phyloP scores from a whole-genome alignment of 331 rosid species.

The Malus hybrid region DNA sequence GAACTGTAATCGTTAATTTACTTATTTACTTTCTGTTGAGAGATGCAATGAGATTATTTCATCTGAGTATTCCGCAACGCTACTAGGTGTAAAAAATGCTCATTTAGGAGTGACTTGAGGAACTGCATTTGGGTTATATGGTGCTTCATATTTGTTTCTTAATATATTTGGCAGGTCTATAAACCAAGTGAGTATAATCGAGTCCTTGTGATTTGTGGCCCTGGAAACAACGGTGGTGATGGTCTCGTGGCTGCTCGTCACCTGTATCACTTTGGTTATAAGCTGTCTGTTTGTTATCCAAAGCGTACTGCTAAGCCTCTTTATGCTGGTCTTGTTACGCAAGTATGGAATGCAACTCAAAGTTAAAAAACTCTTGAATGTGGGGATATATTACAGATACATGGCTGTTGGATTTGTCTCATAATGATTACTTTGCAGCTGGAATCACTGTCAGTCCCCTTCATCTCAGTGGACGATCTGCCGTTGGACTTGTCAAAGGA shows the following conservation, averaged over 20 bases:
- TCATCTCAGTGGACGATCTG: slow-evolving; percentile 73
- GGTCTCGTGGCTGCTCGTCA: slow-evolving; percentile 98
- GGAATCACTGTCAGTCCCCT: slow-evolving; percentile 77
- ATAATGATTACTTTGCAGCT: slow-evolving; percentile 38
- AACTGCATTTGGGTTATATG: background rate
- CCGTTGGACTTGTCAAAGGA: slow-evolving; percentile 58
- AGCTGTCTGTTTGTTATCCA: slow-evolving; percentile 70
- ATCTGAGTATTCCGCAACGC: background rate
- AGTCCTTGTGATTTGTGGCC: slow-evolving; percentile 84
- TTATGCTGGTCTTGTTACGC: slow-evolving; percentile 83
- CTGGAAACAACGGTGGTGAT: slow-evolving; percentile 98
- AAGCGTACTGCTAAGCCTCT: slow-evolving; percentile 85
- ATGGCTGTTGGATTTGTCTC: background rate
- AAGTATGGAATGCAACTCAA: slow-evolving; percentile 39
- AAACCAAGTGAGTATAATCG: slow-evolving; percentile 56
- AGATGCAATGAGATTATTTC: background rate
- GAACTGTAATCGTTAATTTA: no score
- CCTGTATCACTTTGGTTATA: slow-evolving; percentile 80
- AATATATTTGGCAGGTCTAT: slow-evolving; percentile 45
- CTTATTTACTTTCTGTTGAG: background rate
- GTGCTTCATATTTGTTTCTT: background rate
- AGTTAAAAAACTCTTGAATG: background rate
- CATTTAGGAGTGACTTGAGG: background rate
- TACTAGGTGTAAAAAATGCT: background rate
- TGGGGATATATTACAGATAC: background rate